Base-by-base conservation (phyloP, 2,329 filamentous ascomycete genomes). In the Cladorrhinum sp. region DNA sequence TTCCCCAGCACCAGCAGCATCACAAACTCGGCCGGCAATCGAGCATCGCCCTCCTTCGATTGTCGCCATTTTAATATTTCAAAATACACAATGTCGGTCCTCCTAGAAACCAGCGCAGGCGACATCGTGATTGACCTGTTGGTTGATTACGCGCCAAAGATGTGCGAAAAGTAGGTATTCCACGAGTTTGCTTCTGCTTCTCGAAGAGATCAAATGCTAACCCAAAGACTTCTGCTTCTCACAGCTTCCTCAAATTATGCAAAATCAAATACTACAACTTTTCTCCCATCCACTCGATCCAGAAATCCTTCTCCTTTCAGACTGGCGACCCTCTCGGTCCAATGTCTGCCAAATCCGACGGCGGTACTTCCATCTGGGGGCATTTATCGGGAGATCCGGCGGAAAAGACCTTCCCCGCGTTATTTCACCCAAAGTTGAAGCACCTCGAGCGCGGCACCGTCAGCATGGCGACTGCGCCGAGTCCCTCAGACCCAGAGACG, bases 211-310 rank as follows among this genome's bases (percentile, higher is more conserved):
- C 59, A 45, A 54, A 25, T 66, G 78, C 85, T 87, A 79, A 88
- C 79, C 73, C 74, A 63, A 71, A 64, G 73, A 69, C 77, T 16
- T 41, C n/a, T n/a, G n/a, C n/a, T 53, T 70, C 79, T 79, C 81
- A 79, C 75, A 96, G 92, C 82, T 98, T 99, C 75, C 81, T 99
- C 60, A 98, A 99, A 82, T 90, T 99, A 69, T 97, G 95, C 85
- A 98, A 98, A 79, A 81, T 92, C 77, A 99, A 97, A 79, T 99
- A 98, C 79, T 99, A 97, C 86, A 98, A 98, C 79, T 98, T 96
- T 75, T 88, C 92, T 5, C 95, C 93, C 24, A 79, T 98, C 58
- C 91, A 97, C 78, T 92, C 89, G 67, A 85, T 99, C 38, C 95
- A 97, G 73, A 95, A 93, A 74, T 87, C 92, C 76, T 98, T 97